Conservation (phyloP, 2,329 filamentous ascomycete genomes). For the Rutstroemia sp. region DNA sequence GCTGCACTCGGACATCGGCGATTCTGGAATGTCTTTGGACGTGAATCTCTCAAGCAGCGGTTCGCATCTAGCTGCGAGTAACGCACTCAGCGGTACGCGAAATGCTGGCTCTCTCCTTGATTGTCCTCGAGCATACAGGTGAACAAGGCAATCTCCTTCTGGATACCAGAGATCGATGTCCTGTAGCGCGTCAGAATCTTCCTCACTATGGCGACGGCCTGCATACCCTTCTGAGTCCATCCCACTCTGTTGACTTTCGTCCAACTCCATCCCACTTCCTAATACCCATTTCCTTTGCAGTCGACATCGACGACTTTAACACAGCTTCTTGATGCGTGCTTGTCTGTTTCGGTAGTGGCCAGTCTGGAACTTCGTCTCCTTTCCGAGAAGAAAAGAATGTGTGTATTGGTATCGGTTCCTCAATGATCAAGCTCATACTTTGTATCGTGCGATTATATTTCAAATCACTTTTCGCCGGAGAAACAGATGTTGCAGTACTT, state of each 20-base stretch:
- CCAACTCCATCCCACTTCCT: slow-evolving; percentile 32
- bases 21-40: slow-evolving; percentile 15
- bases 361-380: not conserved
- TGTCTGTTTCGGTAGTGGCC: slow-evolving; percentile 3
- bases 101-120: slow-evolving; percentile 62
- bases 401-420: not conserved
- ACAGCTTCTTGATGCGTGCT: not conserved
- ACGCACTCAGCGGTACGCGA: slow-evolving; percentile 49
- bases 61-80: slow-evolving; percentile 51
- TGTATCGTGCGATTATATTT: not conserved
- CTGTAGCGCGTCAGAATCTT: slow-evolving; percentile 34
- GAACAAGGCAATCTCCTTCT: slow-evolving; percentile 61
- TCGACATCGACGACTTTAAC: slow-evolving; percentile 5
- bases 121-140: slow-evolving; percentile 59
- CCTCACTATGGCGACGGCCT: not conserved
- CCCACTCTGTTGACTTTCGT: slow-evolving; percentile 33
- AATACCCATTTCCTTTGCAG: slow-evolving; percentile 19
- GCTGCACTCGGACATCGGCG: slow-evolving; percentile 10
- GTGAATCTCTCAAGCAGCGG: slow-evolving; percentile 51
- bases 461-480: not conserved
- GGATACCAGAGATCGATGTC: slow-evolving; percentile 65
- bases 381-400: not conserved
- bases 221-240: slow-evolving; percentile 38
- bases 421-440: not conserved
- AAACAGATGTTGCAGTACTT: not conserved